Evolutionary conservation across 768 basidiomycete species (phyloP), one percentile per base, ranked within the genome.

Genomic region (Omphalotus guepiniiformis): DNA sequence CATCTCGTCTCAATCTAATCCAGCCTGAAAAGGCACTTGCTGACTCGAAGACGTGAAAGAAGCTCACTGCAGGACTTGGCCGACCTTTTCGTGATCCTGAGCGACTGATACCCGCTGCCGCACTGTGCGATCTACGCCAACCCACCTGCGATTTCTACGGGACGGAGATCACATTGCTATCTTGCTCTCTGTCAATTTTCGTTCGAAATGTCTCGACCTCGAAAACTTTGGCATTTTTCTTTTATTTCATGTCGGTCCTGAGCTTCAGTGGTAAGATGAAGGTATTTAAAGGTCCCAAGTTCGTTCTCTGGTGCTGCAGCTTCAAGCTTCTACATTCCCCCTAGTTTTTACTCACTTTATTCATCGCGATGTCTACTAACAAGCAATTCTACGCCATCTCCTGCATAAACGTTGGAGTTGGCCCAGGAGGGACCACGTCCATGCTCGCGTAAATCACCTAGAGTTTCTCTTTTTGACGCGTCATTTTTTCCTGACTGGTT

Each of bases 351-450:
- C 54, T 47, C 23, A 13, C 51, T 44, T 59, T 55, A 51, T 46
- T 47, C 36, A 13, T 40, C 39, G 37, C 39, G 21, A 38, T 37
- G 48, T 25, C 37, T 6, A 39, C 67, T 34, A 55, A 59, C 19
- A 81, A 66, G 35, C 74, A 74, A 47, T 71, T 81, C 52, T 61
- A 85, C 35, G 74, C 81, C 6, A 61, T 89, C 35, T 78, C 84
- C 13, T 87, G 81, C 53, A 69, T 72, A 42, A 81, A 80, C 53
- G 83, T 89, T n/a, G 88, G 88, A 11, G 83, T 86, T 29, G 87
- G 87, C 23, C 82, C 85, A 15, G 87, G 88, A 3, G 88, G 88
- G 6, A 83, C 83, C 13, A 91, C 88, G 2, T 78, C 82, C 30
- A 85, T 91, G 82, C 71, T 91, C 28, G 88, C 87, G 88, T 89